A percentile compares a stretch with the other conserved stretches of the same genome.
phyloP scores from a whole-genome alignment of 345 rosid genomes.

The Aegle marmelos region DNA sequence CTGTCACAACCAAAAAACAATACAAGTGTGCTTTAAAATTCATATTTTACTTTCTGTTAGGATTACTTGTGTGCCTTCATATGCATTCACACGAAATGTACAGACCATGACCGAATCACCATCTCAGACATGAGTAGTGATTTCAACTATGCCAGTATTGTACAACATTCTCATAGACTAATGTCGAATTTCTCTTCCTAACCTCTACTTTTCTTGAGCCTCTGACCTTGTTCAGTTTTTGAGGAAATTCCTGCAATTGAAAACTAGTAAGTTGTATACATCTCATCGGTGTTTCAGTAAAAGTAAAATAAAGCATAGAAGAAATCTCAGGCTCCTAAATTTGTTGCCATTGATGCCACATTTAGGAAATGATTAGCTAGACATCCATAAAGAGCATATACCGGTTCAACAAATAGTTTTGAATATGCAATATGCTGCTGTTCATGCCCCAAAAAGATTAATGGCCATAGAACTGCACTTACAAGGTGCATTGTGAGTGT shows the following conservation, averaged over 20 bases:
- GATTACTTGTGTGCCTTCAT: not conserved
- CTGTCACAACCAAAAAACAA: not conserved
- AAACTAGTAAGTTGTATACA: not conserved
- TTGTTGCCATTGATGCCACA: too few species aligned
- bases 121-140: not conserved
- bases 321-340: too few species aligned
- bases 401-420: too few species aligned
- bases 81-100: not conserved
- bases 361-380: not conserved
- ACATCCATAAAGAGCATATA: not conserved
- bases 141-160: not conserved
- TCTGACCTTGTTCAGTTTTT: not conserved
- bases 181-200: not conserved
- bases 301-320: not conserved
- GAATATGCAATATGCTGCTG: not conserved
- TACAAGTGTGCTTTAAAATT: not conserved
- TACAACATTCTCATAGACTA: not conserved
- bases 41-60: not conserved
- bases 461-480: not conserved
- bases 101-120: not conserved
- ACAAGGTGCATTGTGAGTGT: not conserved
- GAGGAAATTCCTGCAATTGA: slow-evolving; percentile 8
- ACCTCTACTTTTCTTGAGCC: not conserved
- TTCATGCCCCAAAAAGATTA: not conserved
- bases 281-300: too few species aligned